Conservation (phyloP, 805 yeast genomes). For the Saturnispora zaruensis region DNA sequence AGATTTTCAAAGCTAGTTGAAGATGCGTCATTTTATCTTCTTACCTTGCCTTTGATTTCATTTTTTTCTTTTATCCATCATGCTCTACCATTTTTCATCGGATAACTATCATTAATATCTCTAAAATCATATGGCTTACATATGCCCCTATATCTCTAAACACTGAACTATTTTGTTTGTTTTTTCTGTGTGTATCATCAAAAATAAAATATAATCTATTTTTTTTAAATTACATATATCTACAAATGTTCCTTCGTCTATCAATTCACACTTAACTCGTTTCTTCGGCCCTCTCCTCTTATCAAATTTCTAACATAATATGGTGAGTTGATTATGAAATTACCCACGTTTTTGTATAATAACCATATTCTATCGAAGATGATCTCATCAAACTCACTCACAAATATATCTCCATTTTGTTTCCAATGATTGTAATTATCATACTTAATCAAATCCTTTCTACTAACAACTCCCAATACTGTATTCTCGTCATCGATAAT, state of each 20-base stretch:
- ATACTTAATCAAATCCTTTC: slow-evolving; percentile 72
- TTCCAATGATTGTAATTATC: slow-evolving; percentile 32
- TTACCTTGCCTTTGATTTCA: not conserved
- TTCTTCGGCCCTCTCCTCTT: not conserved
- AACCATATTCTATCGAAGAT: slow-evolving; percentile 17
- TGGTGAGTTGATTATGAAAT: slow-evolving; percentile 1
- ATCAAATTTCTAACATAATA: not conserved
- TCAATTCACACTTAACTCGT: not conserved
- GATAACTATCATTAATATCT: not conserved
- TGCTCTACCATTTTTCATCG: not conserved
- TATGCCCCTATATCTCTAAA: not conserved
- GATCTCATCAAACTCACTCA: slow-evolving; percentile 18
- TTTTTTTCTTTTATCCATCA: not conserved
- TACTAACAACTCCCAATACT: slow-evolving; percentile 68
- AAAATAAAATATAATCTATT: not conserved
- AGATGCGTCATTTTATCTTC: not conserved
- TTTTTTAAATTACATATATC: not conserved
- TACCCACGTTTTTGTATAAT: slow-evolving; percentile 9
- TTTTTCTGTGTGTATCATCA: not conserved
- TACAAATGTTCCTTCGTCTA: not conserved
- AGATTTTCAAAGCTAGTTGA: not conserved
- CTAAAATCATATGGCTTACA: not conserved
- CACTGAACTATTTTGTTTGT: not conserved
- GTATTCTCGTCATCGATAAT: slow-evolving; percentile 43
- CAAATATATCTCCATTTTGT: slow-evolving; percentile 22